A percentile compares a stretch with the other conserved stretches of the same genome.
These are phyloP conservation scores for Bertia moriformis DNA, from an alignment of 2,329 filamentous ascomycete genomes.

Conservation along the genomic window DNA sequence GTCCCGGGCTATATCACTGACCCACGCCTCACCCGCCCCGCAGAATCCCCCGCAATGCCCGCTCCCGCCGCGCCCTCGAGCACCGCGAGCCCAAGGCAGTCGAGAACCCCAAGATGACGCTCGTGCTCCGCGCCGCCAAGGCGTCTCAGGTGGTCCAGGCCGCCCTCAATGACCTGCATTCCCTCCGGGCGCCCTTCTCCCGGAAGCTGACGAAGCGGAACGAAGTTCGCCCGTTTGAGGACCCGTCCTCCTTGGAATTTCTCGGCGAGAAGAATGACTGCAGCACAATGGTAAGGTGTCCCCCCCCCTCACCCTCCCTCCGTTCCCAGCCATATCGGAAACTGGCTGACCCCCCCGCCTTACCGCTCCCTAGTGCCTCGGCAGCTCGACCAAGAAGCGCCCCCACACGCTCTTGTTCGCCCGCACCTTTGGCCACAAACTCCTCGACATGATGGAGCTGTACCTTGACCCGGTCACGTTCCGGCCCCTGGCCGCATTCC, in stretches of 20 bases:
- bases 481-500: conserved; percentile 60
- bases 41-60: conserved; percentile 63
- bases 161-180: conserved; percentile 70
- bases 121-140: conserved; percentile 77
- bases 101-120: conserved; percentile 80
- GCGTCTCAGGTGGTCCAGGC: conserved; percentile 73
- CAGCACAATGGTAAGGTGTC: conserved; percentile 63
- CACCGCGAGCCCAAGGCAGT: conserved; percentile 77
- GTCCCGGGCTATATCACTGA: no score
- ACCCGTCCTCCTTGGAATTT: conserved; percentile 76
- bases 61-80: conserved; percentile 87
- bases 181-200: conserved; percentile 69
- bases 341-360: no score
- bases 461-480: conserved; percentile 64
- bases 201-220: conserved; percentile 98
- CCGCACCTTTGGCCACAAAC: conserved; percentile 71
- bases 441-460: conserved; percentile 90
- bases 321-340: no score
- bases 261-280: conserved; percentile 94
- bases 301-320: no score
- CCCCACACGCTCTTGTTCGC: conserved; percentile 75
- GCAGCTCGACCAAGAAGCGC: conserved; percentile 82
- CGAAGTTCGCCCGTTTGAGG: conserved; percentile 84
- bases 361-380: no score
- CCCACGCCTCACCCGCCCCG: background rate